Percentiles rank a stretch among this genome's conserved stretches.
Conservation (phyloP, 768 basidiomycete species). For the Termitomyces sp. region DNA sequence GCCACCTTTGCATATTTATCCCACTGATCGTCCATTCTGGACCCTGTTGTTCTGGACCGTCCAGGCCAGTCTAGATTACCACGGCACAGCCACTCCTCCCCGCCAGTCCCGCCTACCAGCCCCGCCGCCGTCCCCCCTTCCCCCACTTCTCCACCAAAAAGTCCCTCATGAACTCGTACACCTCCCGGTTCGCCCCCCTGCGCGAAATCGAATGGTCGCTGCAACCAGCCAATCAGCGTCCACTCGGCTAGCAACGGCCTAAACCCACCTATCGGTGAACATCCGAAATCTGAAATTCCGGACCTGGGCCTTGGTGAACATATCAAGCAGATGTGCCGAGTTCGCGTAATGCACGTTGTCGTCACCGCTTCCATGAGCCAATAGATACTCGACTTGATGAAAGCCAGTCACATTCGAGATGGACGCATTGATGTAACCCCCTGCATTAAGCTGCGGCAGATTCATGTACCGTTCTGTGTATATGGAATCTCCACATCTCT, state of each 20-base stretch:
- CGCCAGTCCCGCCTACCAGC: slow-evolving; percentile 42
- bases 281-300: slow-evolving; percentile 84
- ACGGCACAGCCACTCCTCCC: background rate
- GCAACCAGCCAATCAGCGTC: slow-evolving; percentile 17
- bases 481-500: slow-evolving; percentile 67
- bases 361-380: slow-evolving; percentile 93
- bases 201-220: slow-evolving; percentile 79
- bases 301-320: slow-evolving; percentile 78
- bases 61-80: slow-evolving; percentile 13
- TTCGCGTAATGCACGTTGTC: slow-evolving; percentile 97
- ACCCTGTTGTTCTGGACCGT: slow-evolving; percentile 15
- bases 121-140: slow-evolving; percentile 64
- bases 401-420: slow-evolving; percentile 90
- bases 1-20: slow-evolving; percentile 20
- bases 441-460: slow-evolving; percentile 70
- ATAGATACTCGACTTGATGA: slow-evolving; percentile 70
- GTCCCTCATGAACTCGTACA: slow-evolving; percentile 81
- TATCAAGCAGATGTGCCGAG: slow-evolving; percentile 87
- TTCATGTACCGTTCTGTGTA: slow-evolving; percentile 99
- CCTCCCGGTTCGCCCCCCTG: slow-evolving; percentile 77
- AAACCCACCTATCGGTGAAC: slow-evolving; percentile 89
- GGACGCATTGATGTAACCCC: slow-evolving; percentile 87
- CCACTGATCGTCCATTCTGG: slow-evolving; percentile 16
- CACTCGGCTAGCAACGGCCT: slow-evolving; percentile 10
- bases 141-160: slow-evolving; percentile 96